Evolutionary conservation across 306 rosid genomes (phyloP).

Genomic region (Delonix regia): DNA sequence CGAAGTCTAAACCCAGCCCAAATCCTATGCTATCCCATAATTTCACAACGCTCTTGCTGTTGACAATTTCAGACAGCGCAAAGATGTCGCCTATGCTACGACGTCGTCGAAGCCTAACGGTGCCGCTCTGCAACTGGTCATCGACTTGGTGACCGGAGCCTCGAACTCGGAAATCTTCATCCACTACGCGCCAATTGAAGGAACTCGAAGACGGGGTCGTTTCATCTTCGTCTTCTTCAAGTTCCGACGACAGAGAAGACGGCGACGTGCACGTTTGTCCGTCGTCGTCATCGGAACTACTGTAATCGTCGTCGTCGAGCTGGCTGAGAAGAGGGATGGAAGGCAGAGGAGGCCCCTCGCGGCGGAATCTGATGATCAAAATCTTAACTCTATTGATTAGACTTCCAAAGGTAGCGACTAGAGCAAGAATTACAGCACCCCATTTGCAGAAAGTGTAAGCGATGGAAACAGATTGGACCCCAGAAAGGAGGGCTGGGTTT

Average conservation of each 20-base stretch:
- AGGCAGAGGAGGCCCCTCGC: not conserved
- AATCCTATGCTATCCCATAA: constrained; percentile 70
- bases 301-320: constrained; percentile 37
- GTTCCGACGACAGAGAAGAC: constrained; percentile 33
- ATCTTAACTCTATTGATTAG: constrained; percentile 46
- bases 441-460: constrained; percentile 56
- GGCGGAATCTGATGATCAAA: constrained; percentile 36
- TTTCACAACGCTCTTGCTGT: constrained; percentile 72
- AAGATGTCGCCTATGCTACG: constrained; percentile 55
- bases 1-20: constrained; percentile 39
- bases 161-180: constrained; percentile 45
- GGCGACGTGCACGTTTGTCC: constrained; percentile 25
- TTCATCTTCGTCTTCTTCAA: constrained; percentile 33
- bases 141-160: constrained; percentile 43
- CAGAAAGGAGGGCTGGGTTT: constrained; percentile 39
- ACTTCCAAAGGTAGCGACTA: constrained; percentile 60
- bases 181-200: constrained; percentile 10
- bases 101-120: constrained; percentile 33
- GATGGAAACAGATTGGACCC: constrained; percentile 33
- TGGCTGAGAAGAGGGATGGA: constrained; percentile 34
- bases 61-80: constrained; percentile 65
- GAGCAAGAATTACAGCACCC: constrained; percentile 64
- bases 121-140: constrained; percentile 24
- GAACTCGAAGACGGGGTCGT: not conserved
- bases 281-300: constrained; percentile 40